Conservation (phyloP, 2,329 filamentous ascomycete species). For the Ophiosphaerella narmari region DNA sequence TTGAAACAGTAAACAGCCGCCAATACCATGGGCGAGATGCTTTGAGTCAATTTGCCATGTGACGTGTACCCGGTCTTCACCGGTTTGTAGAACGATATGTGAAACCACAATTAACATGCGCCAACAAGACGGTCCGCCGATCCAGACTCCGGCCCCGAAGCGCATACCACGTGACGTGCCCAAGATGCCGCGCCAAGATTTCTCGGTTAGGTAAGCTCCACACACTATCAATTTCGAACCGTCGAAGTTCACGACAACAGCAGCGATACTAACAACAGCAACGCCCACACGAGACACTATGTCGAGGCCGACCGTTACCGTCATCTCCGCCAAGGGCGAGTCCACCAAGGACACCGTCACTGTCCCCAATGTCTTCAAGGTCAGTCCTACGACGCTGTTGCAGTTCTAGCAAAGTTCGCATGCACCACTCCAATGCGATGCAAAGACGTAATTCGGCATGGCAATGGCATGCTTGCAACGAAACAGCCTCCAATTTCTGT, state of each 20-base stretch:
- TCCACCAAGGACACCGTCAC: conserved; percentile 86
- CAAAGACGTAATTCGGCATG: background rate
- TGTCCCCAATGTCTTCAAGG: conserved; percentile 93
- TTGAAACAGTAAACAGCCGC: background rate
- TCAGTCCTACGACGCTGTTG: conserved; percentile 26
- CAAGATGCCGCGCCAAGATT: background rate
- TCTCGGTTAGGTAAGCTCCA: background rate
- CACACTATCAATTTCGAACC: background rate
- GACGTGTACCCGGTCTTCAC: no score
- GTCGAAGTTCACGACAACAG: background rate
- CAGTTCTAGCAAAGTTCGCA: conserved; percentile 9
- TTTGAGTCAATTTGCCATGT: no score
- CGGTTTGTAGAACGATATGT: no score
- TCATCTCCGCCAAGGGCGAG: conserved; percentile 95
- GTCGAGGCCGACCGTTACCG: conserved; percentile 95
- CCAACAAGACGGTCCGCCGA: background rate
- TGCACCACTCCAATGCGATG: conserved; percentile 3
- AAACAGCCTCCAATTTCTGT: background rate
- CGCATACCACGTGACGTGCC: background rate
- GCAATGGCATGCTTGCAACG: background rate
- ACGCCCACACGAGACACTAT: conserved; percentile 52
- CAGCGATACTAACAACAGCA: conserved; percentile 37
- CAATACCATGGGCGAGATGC: background rate
- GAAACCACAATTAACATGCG: no score
- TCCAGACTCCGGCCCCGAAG: background rate